Base-by-base conservation (phyloP, 257 asterid genomes). In the Solanum piurae region DNA sequence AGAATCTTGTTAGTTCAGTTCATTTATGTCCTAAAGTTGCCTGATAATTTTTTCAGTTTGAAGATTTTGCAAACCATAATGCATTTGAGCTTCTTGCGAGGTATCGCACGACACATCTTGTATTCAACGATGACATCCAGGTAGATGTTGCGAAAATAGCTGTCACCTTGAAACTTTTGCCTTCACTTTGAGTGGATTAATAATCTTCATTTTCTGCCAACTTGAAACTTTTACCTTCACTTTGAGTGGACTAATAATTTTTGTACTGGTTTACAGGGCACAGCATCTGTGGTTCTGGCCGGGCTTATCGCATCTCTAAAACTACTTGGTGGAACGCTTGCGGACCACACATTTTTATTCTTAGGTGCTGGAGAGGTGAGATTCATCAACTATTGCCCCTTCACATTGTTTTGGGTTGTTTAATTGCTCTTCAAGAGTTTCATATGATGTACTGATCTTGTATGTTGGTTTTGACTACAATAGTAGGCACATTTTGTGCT, bases 331-430 rank as follows among this genome's bases (percentile, higher is more conserved):
- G 97, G 98, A 87, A 90, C 94, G 49, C 91, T 96, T 89, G 91
- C 94, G 11, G 99, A 96, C 89, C 98, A 96, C 29, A 96, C 94
- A 68, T 96, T 95, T 98, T 92, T 96, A 87, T 96, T 96, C 94
- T 91, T 95, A 87, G 99, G 99, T n/a, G 99, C 99, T 46, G 99
- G 99, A 89, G 99, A 95, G 99, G 99, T 96, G 88, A 86, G 69
- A 23, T 27, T 77, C 36, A 1, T 34, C 64, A 60, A 64, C 23
- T 44, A 82, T 69, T 86, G 16, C 16, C 31, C 52, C 64, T 90
- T 58, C 21, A 85, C 64, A 68, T 20, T 46, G 29, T 62, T 84
- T 9, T 74, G 29, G 42, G 73, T 46, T 86, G 36, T 11, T 69
- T 12, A 12, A 86, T 20, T 52, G 12, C 86, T 49, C 85, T 46